Evolutionary conservation across 495 filamentous ascomycete genomes (phyloP).

Genomic region (Poronia punctata): DNA sequence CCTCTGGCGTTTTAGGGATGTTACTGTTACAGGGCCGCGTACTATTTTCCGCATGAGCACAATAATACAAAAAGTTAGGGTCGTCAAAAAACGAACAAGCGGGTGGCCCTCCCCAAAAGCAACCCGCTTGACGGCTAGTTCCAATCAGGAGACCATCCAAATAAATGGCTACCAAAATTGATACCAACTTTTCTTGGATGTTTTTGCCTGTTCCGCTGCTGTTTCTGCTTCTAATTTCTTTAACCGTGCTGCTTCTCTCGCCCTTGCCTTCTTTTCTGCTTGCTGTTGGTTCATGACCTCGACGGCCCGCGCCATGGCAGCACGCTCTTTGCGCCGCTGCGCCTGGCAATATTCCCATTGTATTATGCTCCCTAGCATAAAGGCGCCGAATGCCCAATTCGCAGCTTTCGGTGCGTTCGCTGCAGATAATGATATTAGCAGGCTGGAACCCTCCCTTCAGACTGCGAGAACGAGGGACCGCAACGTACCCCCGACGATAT

Average conservation of each 20-base stretch:
- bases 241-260: constrained; percentile 43
- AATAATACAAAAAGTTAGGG: too few species aligned
- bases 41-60: too few species aligned
- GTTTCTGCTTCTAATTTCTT: constrained; percentile 36
- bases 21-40: too few species aligned
- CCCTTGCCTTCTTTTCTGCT: constrained; percentile 50
- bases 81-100: too few species aligned
- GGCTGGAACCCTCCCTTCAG: not conserved
- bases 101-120: too few species aligned
- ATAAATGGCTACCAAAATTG: constrained; percentile 41
- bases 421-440: constrained; percentile 17
- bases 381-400: constrained; percentile 80
- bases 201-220: constrained; percentile 46
- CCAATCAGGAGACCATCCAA: constrained; percentile 1
- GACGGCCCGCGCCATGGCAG: constrained; percentile 70
- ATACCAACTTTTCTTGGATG: constrained; percentile 35
- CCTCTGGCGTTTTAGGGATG: too few species aligned
- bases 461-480: not conserved
- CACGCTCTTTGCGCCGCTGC: constrained; percentile 60
- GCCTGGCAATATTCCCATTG: constrained; percentile 79
- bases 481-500: constrained; percentile 64
- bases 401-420: constrained; percentile 48
- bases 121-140: constrained; percentile 2
- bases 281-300: constrained; percentile 73
- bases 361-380: constrained; percentile 53